Evolutionary conservation across 805 yeast species (phyloP).

Genomic region (Pichia cephalocereana): DNA sequence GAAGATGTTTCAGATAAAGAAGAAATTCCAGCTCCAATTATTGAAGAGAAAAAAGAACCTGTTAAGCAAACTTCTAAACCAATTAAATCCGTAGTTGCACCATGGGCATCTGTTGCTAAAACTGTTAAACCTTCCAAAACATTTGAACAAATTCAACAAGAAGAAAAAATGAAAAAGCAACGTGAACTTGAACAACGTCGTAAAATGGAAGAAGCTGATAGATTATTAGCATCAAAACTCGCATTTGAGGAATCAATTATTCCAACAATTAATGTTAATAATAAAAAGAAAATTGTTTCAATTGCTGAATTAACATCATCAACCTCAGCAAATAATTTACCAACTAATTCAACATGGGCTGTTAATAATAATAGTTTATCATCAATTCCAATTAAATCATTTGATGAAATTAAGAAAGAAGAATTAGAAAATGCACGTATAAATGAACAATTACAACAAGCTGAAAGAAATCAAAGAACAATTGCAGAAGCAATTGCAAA

Average conservation of each 20-base stretch:
- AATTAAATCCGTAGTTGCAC: constrained; percentile 8
- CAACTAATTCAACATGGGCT: constrained; percentile 37
- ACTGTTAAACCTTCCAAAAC: constrained; percentile 35
- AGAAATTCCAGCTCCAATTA: neutral
- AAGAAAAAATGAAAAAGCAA: constrained; percentile 30
- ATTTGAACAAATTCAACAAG: constrained; percentile 53
- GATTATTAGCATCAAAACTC: constrained; percentile 14
- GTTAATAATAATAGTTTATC: constrained; percentile 21
- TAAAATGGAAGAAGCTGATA: constrained; percentile 18
- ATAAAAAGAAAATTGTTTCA: constrained; percentile 4
- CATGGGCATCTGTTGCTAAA: constrained; percentile 29
- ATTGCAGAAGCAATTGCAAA: constrained; percentile 18
- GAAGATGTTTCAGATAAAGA: neutral
- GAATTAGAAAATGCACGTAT: constrained; percentile 28
- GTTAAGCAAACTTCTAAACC: neutral
- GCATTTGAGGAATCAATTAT: constrained; percentile 12
- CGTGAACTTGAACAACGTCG: constrained; percentile 11
- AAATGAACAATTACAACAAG: constrained; percentile 17
- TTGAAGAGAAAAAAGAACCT: neutral
- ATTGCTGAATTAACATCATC: constrained; percentile 2
- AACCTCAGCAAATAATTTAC: constrained; percentile 21
- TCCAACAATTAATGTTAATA: constrained; percentile 1
- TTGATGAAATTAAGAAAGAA: constrained; percentile 56
- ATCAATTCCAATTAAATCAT: constrained; percentile 30
- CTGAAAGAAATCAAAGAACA: constrained; percentile 12